Evolutionary conservation across 2,329 filamentous ascomycete genomes (phyloP).

Genomic region (Scleromitrula shiraiana): DNA sequence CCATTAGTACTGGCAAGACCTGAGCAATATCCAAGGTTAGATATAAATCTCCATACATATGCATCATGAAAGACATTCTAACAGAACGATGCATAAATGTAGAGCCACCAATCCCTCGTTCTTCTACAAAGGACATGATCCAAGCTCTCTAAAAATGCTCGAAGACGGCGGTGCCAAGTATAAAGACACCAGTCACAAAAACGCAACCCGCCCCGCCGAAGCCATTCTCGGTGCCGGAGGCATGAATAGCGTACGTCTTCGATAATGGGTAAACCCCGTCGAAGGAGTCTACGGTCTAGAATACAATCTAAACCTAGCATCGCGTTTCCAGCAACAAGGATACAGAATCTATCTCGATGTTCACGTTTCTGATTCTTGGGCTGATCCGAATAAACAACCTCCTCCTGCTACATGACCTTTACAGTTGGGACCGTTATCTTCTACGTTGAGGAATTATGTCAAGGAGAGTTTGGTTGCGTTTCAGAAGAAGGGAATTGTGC

Average conservation of each 20-base stretch:
- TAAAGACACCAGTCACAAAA: slow-evolving; percentile 30
- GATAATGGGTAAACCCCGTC: slow-evolving; percentile 61
- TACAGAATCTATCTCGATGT: slow-evolving; percentile 52
- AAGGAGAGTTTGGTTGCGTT: slow-evolving; percentile 53
- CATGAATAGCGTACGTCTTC: slow-evolving; percentile 61
- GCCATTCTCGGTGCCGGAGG: slow-evolving; percentile 53
- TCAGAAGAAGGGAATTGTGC: slow-evolving; percentile 43
- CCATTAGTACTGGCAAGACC: slow-evolving; percentile 4
- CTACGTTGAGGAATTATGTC: slow-evolving; percentile 61
- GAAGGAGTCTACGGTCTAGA: slow-evolving; percentile 58
- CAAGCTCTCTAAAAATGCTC: slow-evolving; percentile 32
- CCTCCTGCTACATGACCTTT: slow-evolving; percentile 58
- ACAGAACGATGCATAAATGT: neutral
- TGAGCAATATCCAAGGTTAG: neutral
- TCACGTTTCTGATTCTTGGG: slow-evolving; percentile 60
- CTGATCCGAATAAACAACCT: slow-evolving; percentile 55
- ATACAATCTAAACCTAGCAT: slow-evolving; percentile 60
- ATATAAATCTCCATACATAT: neutral
- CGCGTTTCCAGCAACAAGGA: slow-evolving; percentile 53
- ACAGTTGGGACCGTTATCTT: slow-evolving; percentile 47
- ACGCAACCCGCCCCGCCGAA: slow-evolving; percentile 44
- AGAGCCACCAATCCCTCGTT: slow-evolving; percentile 8
- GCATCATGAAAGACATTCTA: neutral
- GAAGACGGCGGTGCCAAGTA: slow-evolving; percentile 32
- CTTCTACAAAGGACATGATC: slow-evolving; percentile 34